phyloP scores from a whole-genome alignment of 192 early-diverging fungal genomes.

The Linnemannia exigua region DNA sequence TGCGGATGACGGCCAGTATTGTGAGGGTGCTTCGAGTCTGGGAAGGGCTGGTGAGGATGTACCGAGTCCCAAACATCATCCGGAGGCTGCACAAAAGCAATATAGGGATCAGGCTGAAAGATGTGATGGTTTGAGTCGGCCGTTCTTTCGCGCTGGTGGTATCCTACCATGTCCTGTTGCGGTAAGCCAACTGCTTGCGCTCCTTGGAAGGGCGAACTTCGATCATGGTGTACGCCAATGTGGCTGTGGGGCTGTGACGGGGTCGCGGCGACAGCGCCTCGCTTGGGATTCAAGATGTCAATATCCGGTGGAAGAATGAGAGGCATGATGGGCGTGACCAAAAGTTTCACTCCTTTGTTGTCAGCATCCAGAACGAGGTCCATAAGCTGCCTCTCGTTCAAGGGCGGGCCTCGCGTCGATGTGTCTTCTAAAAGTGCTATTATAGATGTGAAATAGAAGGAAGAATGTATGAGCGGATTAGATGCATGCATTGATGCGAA shows the following conservation, averaged over 20 bases:
- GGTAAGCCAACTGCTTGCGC: neutral
- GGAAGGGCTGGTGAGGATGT: slow-evolving; percentile 55
- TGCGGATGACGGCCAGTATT: slow-evolving; percentile 38
- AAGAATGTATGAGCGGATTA: neutral
- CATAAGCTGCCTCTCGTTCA: slow-evolving; percentile 40
- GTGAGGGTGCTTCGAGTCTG: slow-evolving; percentile 53
- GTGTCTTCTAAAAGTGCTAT: slow-evolving; percentile 31
- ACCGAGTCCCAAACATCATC: slow-evolving; percentile 51
- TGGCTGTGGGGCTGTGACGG: slow-evolving; percentile 9
- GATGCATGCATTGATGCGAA: neutral
- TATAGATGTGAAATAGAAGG: neutral
- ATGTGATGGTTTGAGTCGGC: slow-evolving; percentile 28
- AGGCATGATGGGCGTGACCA: slow-evolving; percentile 53
- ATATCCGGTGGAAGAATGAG: slow-evolving; percentile 47
- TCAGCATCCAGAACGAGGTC: slow-evolving; percentile 31
- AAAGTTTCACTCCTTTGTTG: slow-evolving; percentile 45
- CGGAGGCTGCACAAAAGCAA: slow-evolving; percentile 38
- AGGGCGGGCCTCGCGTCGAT: slow-evolving; percentile 29
- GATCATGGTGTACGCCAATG: slow-evolving; percentile 6
- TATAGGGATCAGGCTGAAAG: slow-evolving; percentile 28
- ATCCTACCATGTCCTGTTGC: slow-evolving; percentile 27
- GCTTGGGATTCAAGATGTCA: slow-evolving; percentile 52
- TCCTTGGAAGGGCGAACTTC: slow-evolving; percentile 43
- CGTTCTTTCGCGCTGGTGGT: slow-evolving; percentile 43
- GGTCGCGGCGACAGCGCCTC: slow-evolving; percentile 17